These are phyloP conservation scores for Knoxdaviesia capensis DNA, from an alignment of 2,329 filamentous ascomycete species.

Conservation along the genomic window DNA sequence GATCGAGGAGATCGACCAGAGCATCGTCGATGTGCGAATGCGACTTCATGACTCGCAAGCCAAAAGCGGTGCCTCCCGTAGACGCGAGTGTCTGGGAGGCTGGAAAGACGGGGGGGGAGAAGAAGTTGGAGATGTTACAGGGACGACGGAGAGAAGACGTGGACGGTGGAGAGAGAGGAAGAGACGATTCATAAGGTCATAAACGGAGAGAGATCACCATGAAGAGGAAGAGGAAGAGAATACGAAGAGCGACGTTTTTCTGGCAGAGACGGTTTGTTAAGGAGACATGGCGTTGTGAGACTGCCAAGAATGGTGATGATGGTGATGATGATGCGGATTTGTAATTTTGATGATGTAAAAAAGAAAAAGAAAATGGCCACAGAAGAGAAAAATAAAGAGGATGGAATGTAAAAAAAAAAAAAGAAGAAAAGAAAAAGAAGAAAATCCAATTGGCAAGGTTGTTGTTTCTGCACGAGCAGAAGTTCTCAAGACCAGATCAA, in stretches of 20 bases:
- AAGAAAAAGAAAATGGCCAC: not conserved
- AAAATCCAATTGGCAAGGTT: not conserved
- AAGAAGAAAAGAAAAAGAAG: not conserved
- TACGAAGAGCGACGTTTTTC: no score
- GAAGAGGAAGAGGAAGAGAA: no score
- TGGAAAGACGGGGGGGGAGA: not conserved
- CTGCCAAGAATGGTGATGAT: not conserved
- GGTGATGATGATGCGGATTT: not conserved
- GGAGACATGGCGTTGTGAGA: not conserved
- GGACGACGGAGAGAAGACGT: not conserved
- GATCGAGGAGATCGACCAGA: slow-evolving; percentile 18
- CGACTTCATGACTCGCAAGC: no score
- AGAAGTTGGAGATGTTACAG: not conserved
- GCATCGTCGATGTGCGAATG: not conserved
- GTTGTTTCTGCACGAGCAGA: no score
- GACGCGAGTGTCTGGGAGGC: no score
- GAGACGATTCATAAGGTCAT: no score
- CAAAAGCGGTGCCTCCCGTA: no score
- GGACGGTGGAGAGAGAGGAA: no score
- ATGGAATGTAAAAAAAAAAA: not conserved
- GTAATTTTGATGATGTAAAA: no score
- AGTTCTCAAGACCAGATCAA: no score
- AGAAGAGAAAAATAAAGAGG: not conserved
- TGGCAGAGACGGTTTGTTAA: no score
- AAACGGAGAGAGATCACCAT: no score